Conservation (phyloP, 208 protist species). For the Trypanosoma melophagium region DNA sequence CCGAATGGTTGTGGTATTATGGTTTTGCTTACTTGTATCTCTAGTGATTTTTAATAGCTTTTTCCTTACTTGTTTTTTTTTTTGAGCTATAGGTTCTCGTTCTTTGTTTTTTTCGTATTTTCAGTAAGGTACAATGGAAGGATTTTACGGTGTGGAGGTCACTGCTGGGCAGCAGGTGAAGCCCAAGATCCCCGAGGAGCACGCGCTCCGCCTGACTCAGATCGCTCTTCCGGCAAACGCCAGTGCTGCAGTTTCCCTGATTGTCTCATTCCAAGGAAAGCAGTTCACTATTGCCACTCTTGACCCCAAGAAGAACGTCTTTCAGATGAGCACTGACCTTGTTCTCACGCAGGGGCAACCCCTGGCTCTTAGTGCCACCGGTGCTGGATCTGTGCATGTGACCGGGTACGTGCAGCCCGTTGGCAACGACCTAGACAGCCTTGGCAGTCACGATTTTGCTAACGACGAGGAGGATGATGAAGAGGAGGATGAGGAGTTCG, state of each 20-base stretch:
- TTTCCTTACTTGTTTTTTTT: constrained; percentile 15
- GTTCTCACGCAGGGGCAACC: constrained; percentile 83
- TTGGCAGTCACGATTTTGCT: constrained; percentile 41
- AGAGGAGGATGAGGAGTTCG: constrained; percentile 28
- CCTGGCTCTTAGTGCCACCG: constrained; percentile 68
- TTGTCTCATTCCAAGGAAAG: constrained; percentile 83
- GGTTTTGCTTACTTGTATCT: too few species aligned
- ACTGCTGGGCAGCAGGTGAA: constrained; percentile 70
- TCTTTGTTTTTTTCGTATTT: constrained; percentile 7
- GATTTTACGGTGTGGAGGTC: constrained; percentile 80
- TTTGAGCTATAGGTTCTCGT: background rate
- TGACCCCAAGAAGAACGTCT: constrained; percentile 78
- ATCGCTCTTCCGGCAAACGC: constrained; percentile 84
- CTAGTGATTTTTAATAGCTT: too few species aligned
- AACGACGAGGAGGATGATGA: constrained; percentile 53
- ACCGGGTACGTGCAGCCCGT: constrained; percentile 87
- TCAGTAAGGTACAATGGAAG: constrained; percentile 77
- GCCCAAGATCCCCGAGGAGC: constrained; percentile 81
- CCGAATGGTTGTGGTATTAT: too few species aligned
- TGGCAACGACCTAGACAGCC: constrained; percentile 62
- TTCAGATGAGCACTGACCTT: constrained; percentile 86
- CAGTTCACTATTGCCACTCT: constrained; percentile 87
- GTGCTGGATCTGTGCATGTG: constrained; percentile 73
- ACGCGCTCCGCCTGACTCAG: constrained; percentile 85
- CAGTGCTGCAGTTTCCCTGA: constrained; percentile 65